Base-by-base conservation (phyloP, 306 rosid genomes). In the Rubus idaeus region DNA sequence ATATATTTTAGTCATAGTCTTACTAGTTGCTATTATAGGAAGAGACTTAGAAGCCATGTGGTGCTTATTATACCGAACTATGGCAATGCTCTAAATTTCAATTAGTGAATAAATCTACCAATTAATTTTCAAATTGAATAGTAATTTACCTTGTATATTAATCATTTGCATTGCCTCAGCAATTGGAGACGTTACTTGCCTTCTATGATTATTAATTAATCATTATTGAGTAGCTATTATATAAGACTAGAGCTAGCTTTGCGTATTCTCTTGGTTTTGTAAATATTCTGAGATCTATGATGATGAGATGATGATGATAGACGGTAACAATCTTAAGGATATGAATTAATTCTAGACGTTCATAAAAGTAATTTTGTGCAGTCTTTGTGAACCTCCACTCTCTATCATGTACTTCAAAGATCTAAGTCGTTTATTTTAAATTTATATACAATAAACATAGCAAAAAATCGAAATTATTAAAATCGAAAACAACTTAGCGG, bases 31-130 rank as follows among this genome's bases (percentile, higher is more conserved):
- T 16, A 10, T 57, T 17, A 39, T 17, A 20, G 69, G 56, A 57
- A 58, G 77, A 74, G 69, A 57, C 44, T 60, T 74, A 3, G 26
- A 11, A 21, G 30, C 68, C 68, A 60, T 20, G 68, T 46, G 57
- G 77, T 60, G n/a, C 46, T 9, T 74, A 60, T 16, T 45, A 74
- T 42, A 68, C 5, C 60, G 30, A 45, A 26, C 18, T 16, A 44
- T 26, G 77, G 60, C 77, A 74, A 74, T 74, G 58, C 58, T 74
- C 45, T 56, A 4, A 7, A 4, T 12, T 41, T 61, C 18, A 3
- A 6, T 26, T 23, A 21, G 44, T n/a, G 12, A 74, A 4, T 30
- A 57, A 56, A 41, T 55, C 37, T 5, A 23, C n/a, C 16, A 50
- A 5, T 13, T 35, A 10, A 13, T 49, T 49, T 35, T 62, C n/a